Percentiles rank a stretch among this genome's conserved stretches.
Conservation (phyloP, 768 basidiomycete species). For the Panaeolus papilionaceus region DNA sequence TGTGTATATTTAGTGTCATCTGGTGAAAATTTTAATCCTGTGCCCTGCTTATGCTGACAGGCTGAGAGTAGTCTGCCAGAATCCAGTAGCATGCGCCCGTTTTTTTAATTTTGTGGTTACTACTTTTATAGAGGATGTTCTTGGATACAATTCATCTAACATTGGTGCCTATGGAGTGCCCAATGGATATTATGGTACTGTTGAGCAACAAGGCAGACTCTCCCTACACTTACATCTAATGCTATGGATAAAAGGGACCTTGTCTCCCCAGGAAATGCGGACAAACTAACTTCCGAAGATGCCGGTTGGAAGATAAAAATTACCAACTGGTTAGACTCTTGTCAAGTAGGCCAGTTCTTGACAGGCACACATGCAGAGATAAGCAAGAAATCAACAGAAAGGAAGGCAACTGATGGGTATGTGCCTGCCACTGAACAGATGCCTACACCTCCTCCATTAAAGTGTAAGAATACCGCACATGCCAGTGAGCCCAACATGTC, state of each 20-base stretch:
- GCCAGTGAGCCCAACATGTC: too few species aligned
- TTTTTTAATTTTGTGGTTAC: constrained; percentile 41
- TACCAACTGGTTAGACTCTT: constrained; percentile 32
- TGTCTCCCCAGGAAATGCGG: constrained; percentile 41
- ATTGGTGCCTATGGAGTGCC: constrained; percentile 37
- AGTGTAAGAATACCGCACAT: too few species aligned
- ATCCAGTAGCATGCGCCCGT: constrained; percentile 30
- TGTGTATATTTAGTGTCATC: constrained; percentile 40
- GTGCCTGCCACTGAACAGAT: too few species aligned
- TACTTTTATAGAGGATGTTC: constrained; percentile 36
- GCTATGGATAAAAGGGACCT: constrained; percentile 22
- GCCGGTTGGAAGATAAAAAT: constrained; percentile 27
- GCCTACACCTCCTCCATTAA: too few species aligned
- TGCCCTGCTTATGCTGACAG: neutral
- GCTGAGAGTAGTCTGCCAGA: constrained; percentile 2
- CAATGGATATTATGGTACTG: constrained; percentile 43
- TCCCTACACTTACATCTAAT: constrained; percentile 37
- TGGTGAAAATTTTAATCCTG: constrained; percentile 30
- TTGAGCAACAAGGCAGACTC: constrained; percentile 38
- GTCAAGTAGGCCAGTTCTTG: constrained; percentile 35
- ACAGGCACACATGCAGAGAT: too few species aligned
- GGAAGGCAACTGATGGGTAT: too few species aligned
- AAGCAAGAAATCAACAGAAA: too few species aligned
- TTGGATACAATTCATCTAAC: constrained; percentile 27
- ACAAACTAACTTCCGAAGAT: constrained; percentile 30